phyloP scores from a whole-genome alignment of 345 rosid species.

The Populus euphratica region DNA sequence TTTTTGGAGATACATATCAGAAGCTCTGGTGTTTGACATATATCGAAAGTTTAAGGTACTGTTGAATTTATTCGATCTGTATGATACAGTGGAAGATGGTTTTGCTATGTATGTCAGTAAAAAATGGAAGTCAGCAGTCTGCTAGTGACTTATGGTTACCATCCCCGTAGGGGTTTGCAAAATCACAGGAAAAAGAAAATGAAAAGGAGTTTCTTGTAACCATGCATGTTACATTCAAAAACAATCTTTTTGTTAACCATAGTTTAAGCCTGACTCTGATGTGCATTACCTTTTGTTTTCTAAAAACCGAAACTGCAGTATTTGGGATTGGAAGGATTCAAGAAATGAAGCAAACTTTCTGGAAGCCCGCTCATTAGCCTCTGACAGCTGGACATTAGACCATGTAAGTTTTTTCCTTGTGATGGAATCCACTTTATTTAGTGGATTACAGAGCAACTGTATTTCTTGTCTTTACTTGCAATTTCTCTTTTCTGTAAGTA shows the following conservation, averaged over 20 bases:
- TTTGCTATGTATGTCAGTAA: neutral
- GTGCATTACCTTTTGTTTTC: neutral
- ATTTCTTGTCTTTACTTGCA: neutral
- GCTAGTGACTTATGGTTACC: too few relatives aligned
- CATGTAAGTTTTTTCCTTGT: constrained; percentile 38
- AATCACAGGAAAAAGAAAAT: neutral
- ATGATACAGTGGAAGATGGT: neutral
- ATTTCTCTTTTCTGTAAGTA: neutral
- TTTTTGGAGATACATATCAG: constrained; percentile 55
- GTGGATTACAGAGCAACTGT: neutral
- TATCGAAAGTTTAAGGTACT: constrained; percentile 84
- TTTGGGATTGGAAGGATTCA: constrained; percentile 83
- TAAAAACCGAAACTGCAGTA: constrained; percentile 28
- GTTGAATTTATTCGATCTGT: neutral
- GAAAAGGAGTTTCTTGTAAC: neutral
- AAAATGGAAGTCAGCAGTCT: neutral
- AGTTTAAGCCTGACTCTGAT: neutral
- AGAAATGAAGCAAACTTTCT: constrained; percentile 52
- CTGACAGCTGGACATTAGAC: constrained; percentile 65
- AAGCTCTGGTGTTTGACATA: constrained; percentile 95
- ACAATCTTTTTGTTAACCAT: neutral
- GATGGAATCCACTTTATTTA: neutral
- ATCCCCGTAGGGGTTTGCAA: neutral
- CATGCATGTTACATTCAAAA: neutral
- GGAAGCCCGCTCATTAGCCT: constrained; percentile 79